Evolutionary conservation across 2,329 filamentous ascomycete species (phyloP).

Genomic region (Colletotrichum endophyticum): DNA sequence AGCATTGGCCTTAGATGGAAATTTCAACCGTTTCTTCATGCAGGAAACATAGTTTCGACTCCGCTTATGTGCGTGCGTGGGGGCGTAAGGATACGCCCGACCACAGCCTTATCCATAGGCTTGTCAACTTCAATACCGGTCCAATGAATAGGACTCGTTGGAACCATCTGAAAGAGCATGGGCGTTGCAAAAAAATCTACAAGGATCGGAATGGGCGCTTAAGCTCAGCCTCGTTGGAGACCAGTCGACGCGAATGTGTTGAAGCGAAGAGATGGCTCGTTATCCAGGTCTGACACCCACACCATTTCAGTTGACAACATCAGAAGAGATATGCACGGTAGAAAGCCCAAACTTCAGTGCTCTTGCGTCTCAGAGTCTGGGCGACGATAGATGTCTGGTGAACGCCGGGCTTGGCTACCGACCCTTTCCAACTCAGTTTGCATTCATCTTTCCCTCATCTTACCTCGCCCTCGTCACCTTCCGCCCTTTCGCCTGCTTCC

Average conservation of each 20-base stretch:
- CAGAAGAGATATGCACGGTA: too few relatives aligned
- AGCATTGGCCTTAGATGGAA: background rate
- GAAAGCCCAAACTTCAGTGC: too few relatives aligned
- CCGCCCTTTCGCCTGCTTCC: background rate
- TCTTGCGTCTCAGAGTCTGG: too few relatives aligned
- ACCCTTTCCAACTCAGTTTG: background rate
- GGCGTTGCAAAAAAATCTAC: accelerated
- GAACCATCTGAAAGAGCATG: background rate
- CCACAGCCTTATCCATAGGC: background rate
- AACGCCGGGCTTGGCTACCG: too few relatives aligned
- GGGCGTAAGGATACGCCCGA: background rate
- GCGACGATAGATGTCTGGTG: too few relatives aligned
- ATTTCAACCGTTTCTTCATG: background rate
- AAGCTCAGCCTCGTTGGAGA: background rate
- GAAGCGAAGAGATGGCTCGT: too few relatives aligned
- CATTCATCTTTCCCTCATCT: background rate
- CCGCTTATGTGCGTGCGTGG: background rate
- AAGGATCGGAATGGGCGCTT: background rate
- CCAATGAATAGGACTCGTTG: background rate
- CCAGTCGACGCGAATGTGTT: background rate
- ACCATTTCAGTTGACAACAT: accelerated
- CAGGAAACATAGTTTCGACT: background rate
- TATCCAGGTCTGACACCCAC: too few relatives aligned
- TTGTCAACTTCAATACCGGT: background rate
- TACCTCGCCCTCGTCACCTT: too few relatives aligned